A percentile compares a stretch with the other conserved stretches of the same genome.
These are phyloP conservation scores for Diaporthe vexans DNA, from an alignment of 2,329 filamentous ascomycete genomes.

Conservation along the genomic window DNA sequence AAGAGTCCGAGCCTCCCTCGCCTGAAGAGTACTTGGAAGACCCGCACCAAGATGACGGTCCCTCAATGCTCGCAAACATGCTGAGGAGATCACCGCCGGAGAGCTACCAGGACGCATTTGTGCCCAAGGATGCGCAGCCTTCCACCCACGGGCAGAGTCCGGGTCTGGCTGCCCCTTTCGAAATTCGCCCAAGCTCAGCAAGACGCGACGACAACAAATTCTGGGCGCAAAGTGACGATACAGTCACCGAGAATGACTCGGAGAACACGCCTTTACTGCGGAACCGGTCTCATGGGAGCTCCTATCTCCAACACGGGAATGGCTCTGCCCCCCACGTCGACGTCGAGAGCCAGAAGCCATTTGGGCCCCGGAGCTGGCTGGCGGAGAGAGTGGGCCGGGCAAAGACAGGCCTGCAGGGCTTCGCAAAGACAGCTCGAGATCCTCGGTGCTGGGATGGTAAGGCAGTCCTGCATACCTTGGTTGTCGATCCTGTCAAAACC, in stretches of 20 bases:
- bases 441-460: slow-evolving; percentile 81
- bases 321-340: slow-evolving; percentile 52
- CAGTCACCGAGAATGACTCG: slow-evolving; percentile 34
- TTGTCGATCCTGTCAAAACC: slow-evolving; percentile 78
- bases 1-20: slow-evolving; percentile 71
- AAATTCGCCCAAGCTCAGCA: slow-evolving; percentile 43
- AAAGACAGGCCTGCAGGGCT: slow-evolving; percentile 44
- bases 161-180: neutral
- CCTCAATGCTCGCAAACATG: slow-evolving; percentile 64
- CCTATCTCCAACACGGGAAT: slow-evolving; percentile 44
- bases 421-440: slow-evolving; percentile 58
- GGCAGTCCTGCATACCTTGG: slow-evolving; percentile 72
- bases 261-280: slow-evolving; percentile 66
- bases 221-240: slow-evolving; percentile 20
- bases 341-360: slow-evolving; percentile 65
- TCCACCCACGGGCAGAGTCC: slow-evolving; percentile 39
- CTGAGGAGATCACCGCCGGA: slow-evolving; percentile 64
- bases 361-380: slow-evolving; percentile 52
- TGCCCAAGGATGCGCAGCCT: neutral
- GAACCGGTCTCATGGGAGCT: slow-evolving; percentile 49
- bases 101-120: slow-evolving; percentile 43
- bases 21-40: slow-evolving; percentile 55
- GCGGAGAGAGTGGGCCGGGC: slow-evolving; percentile 46
- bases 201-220: slow-evolving; percentile 24
- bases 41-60: slow-evolving; percentile 49